Base-by-base conservation (phyloP, 2,329 filamentous ascomycete species). In the Colletotrichum musae region DNA sequence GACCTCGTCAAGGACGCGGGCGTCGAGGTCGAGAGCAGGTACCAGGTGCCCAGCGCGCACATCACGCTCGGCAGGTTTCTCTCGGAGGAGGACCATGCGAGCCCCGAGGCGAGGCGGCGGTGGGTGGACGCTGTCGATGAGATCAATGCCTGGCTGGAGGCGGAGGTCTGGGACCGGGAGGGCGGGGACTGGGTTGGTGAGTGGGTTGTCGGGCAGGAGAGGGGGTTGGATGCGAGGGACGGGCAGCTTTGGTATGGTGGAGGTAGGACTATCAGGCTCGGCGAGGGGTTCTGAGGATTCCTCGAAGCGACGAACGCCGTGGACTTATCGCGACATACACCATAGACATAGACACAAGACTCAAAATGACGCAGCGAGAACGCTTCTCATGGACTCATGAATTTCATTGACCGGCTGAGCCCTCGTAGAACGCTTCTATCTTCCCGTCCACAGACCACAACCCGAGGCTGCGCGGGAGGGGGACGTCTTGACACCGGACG, bases 171-270 rank as follows among this genome's bases (percentile, higher is more conserved):
- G 93, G 88, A 89, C 21, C 82, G 79, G 47, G 74, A 78, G 26
- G 80, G 76, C 54, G 81, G 77, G 9, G 80, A 80, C 12, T 81
- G 84, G 43, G 77, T 85, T 2, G 91, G 92, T 0, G 92, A 96
- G 76, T 98, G 95, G 94, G 83, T 93, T 26, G 90, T 98, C n/a
- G 95, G 95, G 0, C 89, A 97, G 74, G 94, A 95, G 78, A 92
- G 86, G 74, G 95, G 95, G 0, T 81, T 98, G 63, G 93, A 95
- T 75, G 90, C 89, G 68, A 88, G 93, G 52, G 89, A 87, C 72
- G 95, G 95, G 0, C 85, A 86, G 6, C 80, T 97, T 52, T 98
- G 95, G 94, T 98, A 97, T 82, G 95, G 92, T 43, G 93, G 91
- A 28, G 95, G 95, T 1, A 87, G 92, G 72, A 92, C 89, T 4